Base-by-base conservation (phyloP, 2,329 filamentous ascomycete genomes). In the Verticillium albo-atrum region DNA sequence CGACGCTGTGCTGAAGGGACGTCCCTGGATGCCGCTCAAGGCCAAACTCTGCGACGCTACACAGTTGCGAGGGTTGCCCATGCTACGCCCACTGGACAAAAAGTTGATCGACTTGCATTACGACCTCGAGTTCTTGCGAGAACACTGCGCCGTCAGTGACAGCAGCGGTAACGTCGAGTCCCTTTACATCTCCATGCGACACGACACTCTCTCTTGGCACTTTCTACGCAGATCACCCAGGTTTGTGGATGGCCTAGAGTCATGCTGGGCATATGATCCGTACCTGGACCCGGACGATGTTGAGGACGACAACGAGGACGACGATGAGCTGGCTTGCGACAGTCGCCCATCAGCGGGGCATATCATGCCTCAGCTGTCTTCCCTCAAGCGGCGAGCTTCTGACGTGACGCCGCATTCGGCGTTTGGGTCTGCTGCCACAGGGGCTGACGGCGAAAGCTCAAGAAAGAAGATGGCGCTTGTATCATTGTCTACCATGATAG, bases 11-110 rank as follows among this genome's bases (percentile, higher is more conserved):
- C 74, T 87, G 3, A 75, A 72, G 50, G 80, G 78, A 0, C 76
- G 82, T 23, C 64, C 75, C 4, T 87, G 84, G 84, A 77, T 82
- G 70, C 83, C 83, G 14, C 72, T 87, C n/a, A 80, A 85, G 63
- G 83, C 83, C 17, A 79, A 80, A 66, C 76, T 85, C 3, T 86
- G 84, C 68, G 82, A 85, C 58, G 82, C 79, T 25, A 77, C 80
- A 61, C 76, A 74, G 15, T 74, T 85, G 14, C 75, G 81, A 61
- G 84, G 83, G 2, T 76, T 85, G 34, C 83, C 84, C 2, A 86
- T 86, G 83, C 72, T 86, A 26, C 77, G 83, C n/a, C 79, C 78
- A 30, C 74, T 86, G 15, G 79, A 82, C 9, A 62, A 74, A 1
- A 66, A 70, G 26, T 68, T 82, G n/a, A 63, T 79, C 34, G 72